A percentile compares a stretch with the other conserved stretches of the same genome.
Evolutionary conservation across 768 basidiomycete genomes (phyloP).

Genomic region (Amanita jacksonii): DNA sequence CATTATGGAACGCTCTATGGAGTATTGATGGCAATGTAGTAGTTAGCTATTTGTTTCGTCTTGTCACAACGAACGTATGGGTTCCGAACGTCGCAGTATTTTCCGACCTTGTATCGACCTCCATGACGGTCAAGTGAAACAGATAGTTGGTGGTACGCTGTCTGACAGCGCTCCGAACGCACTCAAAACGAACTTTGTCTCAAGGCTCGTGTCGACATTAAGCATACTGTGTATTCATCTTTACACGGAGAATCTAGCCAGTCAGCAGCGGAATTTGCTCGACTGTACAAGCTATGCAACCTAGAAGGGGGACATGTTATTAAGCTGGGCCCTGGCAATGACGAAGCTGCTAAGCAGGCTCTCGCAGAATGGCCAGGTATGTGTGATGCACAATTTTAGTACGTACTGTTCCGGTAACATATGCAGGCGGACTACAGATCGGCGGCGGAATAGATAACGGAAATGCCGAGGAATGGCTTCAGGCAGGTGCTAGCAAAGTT

Average conservation of each 20-base stretch:
- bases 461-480: constrained; percentile 81
- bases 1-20: constrained; percentile 74
- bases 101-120: constrained; percentile 97
- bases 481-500: constrained; percentile 84
- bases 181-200: constrained; percentile 85
- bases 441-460: constrained; percentile 84
- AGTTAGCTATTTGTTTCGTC: background rate
- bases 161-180: constrained; percentile 50
- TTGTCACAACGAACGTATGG: constrained; percentile 15
- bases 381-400: constrained; percentile 1
- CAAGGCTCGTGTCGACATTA: constrained; percentile 47
- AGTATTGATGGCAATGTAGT: constrained; percentile 40
- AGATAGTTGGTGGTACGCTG: constrained; percentile 94
- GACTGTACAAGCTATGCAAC: constrained; percentile 58
- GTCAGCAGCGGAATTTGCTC: constrained; percentile 70
- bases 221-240: background rate
- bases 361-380: constrained; percentile 76
- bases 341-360: constrained; percentile 80
- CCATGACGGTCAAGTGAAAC: constrained; percentile 92
- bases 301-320: constrained; percentile 92
- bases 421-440: constrained; percentile 70
- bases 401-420: constrained; percentile 7
- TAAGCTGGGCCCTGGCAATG: constrained; percentile 87
- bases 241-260: constrained; percentile 37
- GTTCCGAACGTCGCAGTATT: constrained; percentile 33